Evolutionary conservation across 2,329 filamentous ascomycete genomes (phyloP).

Genomic region (Penicillium sp.): DNA sequence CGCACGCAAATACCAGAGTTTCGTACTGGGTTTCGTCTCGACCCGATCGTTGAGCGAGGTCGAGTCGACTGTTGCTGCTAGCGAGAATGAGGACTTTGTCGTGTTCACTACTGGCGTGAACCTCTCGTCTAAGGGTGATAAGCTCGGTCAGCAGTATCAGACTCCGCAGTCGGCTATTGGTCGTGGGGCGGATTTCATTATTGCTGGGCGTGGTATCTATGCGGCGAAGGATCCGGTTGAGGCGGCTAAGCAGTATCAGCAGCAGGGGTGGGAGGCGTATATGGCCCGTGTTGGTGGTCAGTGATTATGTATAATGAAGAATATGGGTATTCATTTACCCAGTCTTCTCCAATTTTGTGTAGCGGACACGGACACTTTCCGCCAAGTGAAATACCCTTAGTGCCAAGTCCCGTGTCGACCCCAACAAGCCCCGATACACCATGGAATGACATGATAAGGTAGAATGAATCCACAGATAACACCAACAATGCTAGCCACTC

Average conservation of each 20-base stretch:
- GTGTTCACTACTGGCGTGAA: constrained; percentile 48
- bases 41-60: constrained; percentile 40
- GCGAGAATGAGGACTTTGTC: constrained; percentile 44
- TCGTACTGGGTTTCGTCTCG: constrained; percentile 46
- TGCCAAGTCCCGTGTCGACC: neutral
- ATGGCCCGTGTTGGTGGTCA: constrained; percentile 23
- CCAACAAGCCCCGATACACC: neutral
- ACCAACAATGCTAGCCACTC: neutral
- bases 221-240: constrained; percentile 42
- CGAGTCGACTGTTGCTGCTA: constrained; percentile 21
- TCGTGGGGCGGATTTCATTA: constrained; percentile 47
- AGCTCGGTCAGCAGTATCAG: constrained; percentile 47
- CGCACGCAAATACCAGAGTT: constrained; percentile 41
- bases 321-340: too few species aligned
- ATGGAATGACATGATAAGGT: neutral
- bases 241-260: constrained; percentile 42
- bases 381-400: too few species aligned
- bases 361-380: neutral
- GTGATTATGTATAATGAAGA: constrained; percentile 6
- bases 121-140: constrained; percentile 44
- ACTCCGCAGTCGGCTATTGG: constrained; percentile 44
- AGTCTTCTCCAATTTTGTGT: neutral
- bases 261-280: constrained; percentile 47
- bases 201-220: constrained; percentile 46
- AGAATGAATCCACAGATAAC: neutral